Evolutionary conservation across 2,329 filamentous ascomycete genomes (phyloP).

Genomic region (Xylaria arbuscula): DNA sequence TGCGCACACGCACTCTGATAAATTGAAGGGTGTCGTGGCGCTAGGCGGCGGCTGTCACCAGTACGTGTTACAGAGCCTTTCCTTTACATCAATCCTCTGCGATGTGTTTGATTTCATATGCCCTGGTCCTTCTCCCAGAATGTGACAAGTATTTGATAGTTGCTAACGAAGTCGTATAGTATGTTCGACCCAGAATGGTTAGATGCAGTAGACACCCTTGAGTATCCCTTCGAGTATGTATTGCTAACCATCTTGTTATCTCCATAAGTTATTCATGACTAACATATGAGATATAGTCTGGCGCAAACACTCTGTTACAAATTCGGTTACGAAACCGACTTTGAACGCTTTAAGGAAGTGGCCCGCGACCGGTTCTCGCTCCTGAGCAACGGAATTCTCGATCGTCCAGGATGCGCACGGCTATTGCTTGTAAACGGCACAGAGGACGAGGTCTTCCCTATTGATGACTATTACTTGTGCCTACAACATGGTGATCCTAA

Average conservation of each 20-base stretch:
- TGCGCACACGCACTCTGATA: constrained; percentile 66
- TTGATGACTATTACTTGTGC: constrained; percentile 68
- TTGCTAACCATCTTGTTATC: neutral
- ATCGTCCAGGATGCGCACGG: constrained; percentile 58
- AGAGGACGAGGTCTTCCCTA: constrained; percentile 70
- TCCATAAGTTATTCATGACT: neutral
- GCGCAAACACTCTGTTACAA: constrained; percentile 48
- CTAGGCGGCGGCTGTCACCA: constrained; percentile 65
- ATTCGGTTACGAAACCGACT: constrained; percentile 45
- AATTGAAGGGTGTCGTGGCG: constrained; percentile 62
- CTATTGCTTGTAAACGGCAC: constrained; percentile 67
- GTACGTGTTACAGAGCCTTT: neutral
- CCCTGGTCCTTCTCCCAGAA: neutral
- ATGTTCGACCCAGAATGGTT: constrained; percentile 69
- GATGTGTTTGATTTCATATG: neutral
- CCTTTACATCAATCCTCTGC: neutral
- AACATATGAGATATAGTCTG: constrained; percentile 35
- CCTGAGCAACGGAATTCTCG: constrained; percentile 64
- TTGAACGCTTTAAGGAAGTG: constrained; percentile 49
- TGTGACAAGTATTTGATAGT: neutral
- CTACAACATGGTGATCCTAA: constrained; percentile 65
- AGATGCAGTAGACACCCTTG: constrained; percentile 63
- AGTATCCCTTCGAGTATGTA: constrained; percentile 67
- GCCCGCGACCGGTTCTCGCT: constrained; percentile 61
- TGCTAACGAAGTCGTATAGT: neutral